These are phyloP conservation scores for Colletotrichum incanum DNA, from an alignment of 2,329 filamentous ascomycete species.

Conservation along the genomic window DNA sequence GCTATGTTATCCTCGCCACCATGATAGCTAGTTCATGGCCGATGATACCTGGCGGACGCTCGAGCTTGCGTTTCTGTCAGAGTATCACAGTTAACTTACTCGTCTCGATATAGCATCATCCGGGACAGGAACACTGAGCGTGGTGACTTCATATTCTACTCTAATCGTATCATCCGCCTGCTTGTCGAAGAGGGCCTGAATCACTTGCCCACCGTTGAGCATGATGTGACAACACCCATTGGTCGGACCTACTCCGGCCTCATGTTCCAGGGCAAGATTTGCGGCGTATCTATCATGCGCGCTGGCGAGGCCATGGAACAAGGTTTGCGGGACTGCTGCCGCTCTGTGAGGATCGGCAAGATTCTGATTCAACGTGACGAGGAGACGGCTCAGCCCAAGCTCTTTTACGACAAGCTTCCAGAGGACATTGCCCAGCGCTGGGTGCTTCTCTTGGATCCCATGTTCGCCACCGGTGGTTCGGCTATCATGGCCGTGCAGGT, in stretches of 20 bases:
- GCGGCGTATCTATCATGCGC: conserved; percentile 98
- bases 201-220: conserved; percentile 91
- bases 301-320: conserved; percentile 99
- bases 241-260: conserved; percentile 91
- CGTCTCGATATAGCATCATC: conserved; percentile 80
- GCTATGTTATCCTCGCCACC: conserved; percentile 40
- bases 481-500: conserved; percentile 98
- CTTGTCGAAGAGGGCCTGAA: conserved; percentile 98
- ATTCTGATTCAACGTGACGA: conserved; percentile 98
- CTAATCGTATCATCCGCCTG: conserved; percentile 96
- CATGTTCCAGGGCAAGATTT: conserved; percentile 98
- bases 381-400: conserved; percentile 90
- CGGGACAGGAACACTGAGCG: conserved; percentile 90
- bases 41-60: background rate
- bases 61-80: background rate
- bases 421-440: conserved; percentile 93
- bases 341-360: conserved; percentile 98
- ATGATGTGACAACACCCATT: conserved; percentile 91
- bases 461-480: conserved; percentile 98
- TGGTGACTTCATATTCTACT: conserved; percentile 99
- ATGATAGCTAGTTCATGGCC: background rate
- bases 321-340: conserved; percentile 94
- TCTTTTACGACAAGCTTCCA: conserved; percentile 98
- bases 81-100: conserved; percentile 32
- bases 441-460: conserved; percentile 96